These are phyloP conservation scores for Globisporangium polare DNA, from an alignment of 352 stramenopile genomes.

Conservation along the genomic window DNA sequence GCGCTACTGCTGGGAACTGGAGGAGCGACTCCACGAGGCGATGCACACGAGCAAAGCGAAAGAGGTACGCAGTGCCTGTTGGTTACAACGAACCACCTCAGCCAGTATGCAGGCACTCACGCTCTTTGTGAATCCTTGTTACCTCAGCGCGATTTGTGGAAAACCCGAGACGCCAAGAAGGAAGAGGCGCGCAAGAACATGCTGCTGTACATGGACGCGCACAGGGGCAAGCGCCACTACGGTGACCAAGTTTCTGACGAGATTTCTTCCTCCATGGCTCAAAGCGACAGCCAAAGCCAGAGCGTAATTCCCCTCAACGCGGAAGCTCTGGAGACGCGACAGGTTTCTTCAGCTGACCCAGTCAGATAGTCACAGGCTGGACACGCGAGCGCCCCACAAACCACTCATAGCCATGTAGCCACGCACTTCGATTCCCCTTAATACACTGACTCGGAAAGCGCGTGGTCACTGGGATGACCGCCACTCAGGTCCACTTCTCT, in stretches of 20 bases:
- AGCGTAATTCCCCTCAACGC: neutral
- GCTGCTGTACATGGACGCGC: constrained; percentile 66
- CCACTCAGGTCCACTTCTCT: neutral
- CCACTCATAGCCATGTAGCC: too few relatives aligned
- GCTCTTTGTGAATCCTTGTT: neutral
- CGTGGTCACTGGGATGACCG: constrained; percentile 4
- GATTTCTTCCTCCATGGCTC: neutral
- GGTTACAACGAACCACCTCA: too few relatives aligned
- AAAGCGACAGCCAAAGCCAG: neutral
- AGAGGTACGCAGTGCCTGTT: constrained; percentile 28
- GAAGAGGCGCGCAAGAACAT: constrained; percentile 66
- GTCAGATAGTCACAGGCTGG: neutral
- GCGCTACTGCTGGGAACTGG: constrained; percentile 69
- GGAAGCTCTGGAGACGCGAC: neutral
- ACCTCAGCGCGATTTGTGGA: constrained; percentile 57
- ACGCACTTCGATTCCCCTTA: neutral
- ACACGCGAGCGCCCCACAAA: too few relatives aligned
- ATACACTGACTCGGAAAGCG: constrained; percentile 15
- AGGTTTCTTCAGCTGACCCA: neutral
- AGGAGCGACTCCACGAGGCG: constrained; percentile 57
- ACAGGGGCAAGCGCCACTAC: constrained; percentile 64
- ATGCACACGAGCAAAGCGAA: constrained; percentile 48
- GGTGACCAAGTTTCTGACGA: neutral
- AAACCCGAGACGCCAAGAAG: constrained; percentile 60
- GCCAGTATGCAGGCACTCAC: neutral